A percentile compares a stretch with the other conserved stretches of the same genome.
These are phyloP conservation scores for Apiospora aurea DNA, from an alignment of 2,329 filamentous ascomycete genomes.

Conservation along the genomic window DNA sequence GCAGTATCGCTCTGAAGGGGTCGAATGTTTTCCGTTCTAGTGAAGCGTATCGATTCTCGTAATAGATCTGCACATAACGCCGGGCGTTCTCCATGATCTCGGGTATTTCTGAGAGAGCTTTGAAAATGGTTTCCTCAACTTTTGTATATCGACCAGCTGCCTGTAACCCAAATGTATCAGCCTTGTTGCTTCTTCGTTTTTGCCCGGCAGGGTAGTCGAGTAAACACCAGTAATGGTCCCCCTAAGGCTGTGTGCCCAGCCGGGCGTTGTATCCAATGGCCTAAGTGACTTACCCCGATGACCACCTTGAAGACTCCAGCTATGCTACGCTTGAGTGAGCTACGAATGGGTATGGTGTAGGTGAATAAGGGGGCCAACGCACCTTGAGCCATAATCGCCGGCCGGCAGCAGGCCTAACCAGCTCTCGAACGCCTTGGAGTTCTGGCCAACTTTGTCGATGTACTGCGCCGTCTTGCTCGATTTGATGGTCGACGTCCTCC, in stretches of 20 bases:
- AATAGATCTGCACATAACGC: neutral
- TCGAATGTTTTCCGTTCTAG: slow-evolving; percentile 12
- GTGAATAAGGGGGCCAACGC: neutral
- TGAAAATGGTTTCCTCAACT: neutral
- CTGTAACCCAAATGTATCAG: neutral
- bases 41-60: neutral
- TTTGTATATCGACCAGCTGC: neutral
- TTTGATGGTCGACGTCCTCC: neutral
- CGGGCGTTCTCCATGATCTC: neutral
- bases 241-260: neutral
- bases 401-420: neutral
- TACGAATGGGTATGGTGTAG: too few species aligned
- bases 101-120: neutral
- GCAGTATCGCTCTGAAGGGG: slow-evolving; percentile 20
- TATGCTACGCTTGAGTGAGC: neutral
- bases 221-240: too few species aligned
- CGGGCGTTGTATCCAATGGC: neutral
- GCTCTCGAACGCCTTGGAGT: neutral
- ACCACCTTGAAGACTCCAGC: neutral
- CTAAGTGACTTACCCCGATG: neutral
- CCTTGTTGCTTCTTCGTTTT: neutral
- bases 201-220: neutral
- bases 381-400: neutral
- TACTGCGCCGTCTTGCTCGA: neutral
- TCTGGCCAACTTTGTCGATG: neutral